Base-by-base conservation (phyloP, 2,329 filamentous ascomycete genomes). In the Colletotrichum endophyticum region DNA sequence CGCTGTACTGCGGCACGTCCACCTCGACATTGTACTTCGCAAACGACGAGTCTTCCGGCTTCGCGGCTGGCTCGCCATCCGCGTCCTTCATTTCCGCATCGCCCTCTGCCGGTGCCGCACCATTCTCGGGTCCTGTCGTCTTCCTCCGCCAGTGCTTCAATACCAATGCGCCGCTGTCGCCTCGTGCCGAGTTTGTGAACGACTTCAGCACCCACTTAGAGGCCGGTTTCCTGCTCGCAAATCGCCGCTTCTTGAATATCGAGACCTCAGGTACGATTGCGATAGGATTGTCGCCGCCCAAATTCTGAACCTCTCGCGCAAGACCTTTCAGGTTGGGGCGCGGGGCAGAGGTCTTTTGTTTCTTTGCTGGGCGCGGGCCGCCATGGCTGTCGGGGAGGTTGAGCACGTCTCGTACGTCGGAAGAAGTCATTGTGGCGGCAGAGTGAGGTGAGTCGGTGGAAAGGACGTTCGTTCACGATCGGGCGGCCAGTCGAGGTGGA, bases 11-110 rank as follows among this genome's bases (percentile, higher is more conserved):
- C 1, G 96, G 95, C 44, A 96, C 89, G 6, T 94, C 90, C 16
- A 96, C 91, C 78, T 94, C 91, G 71, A 98, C 93, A 82, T 98
- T 98, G 89, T 94, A 99, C 83, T 96, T 98, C 64, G 95, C 92
- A 85, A 97, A 99, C 3, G 86, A 81, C 9, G 91, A 93, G 81
- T 94, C 91, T 78, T 93, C 92, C 67, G 70, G 74, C 53, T 49
- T 72, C 59, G 81, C 79, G 76, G 80, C 77, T 53, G 79, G 71
- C n/a, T 84, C 84, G 44, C 82, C 82, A 66, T 86, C 83, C 64
- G 80, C 80, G 19, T 87, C 85, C 81, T 85, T 82, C 73, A 81
- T 79, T 56, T 82, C 57, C 76, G 77, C 63, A 78, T 81, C 73
- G 59, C 79, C 73, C 81, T 79, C 25, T 69, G 67, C 44, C 74